Conservation (phyloP, 352 stramenopile species). For the Blastocystis sp. region DNA sequence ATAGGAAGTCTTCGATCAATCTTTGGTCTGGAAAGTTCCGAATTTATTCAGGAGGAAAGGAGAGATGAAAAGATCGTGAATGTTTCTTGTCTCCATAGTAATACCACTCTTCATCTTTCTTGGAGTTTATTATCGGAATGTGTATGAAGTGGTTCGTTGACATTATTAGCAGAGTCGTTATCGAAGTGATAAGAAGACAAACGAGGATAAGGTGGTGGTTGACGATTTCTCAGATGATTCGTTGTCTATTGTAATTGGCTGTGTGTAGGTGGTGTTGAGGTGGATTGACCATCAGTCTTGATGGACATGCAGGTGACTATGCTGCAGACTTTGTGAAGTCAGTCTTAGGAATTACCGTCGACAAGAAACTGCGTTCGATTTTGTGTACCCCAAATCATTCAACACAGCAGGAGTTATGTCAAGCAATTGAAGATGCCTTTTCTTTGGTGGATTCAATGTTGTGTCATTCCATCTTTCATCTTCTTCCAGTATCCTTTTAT, state of each 20-base stretch:
- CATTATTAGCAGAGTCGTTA: neutral
- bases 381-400: neutral
- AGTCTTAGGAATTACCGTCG: neutral
- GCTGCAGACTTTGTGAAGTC: conserved; percentile 9
- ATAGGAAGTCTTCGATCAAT: too few species aligned
- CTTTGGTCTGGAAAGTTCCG: too few species aligned
- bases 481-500: neutral
- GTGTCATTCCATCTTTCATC: neutral
- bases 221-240: neutral
- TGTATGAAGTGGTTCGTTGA: neutral
- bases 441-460: neutral
- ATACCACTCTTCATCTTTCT: neutral
- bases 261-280: neutral
- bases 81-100: neutral
- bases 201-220: neutral
- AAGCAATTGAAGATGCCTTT: neutral
- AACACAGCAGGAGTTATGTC: neutral
- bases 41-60: neutral
- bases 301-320: conserved; percentile 27
- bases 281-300: neutral
- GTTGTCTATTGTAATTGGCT: neutral
- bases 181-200: neutral
- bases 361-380: neutral
- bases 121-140: neutral
- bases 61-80: neutral